Conservation (phyloP, 2,329 filamentous ascomycete species). For the Aaosphaeria pasadenensis region DNA sequence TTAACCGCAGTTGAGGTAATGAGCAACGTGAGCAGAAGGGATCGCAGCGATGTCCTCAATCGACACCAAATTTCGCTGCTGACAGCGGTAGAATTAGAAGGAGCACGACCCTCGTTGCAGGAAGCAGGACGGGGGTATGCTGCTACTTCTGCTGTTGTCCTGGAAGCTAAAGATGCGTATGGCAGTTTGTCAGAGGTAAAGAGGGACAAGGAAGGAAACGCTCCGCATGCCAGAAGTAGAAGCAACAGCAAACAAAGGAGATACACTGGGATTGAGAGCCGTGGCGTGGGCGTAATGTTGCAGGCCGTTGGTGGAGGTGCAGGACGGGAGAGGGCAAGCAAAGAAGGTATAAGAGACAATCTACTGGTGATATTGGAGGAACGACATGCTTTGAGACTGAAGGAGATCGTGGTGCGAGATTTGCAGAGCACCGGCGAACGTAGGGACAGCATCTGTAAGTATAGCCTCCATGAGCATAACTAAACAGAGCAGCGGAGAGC, state of each 20-base stretch:
- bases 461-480: conserved; percentile 12
- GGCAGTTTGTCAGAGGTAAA: conserved; percentile 14
- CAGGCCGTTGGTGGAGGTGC: background rate
- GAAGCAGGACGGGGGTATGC: conserved; percentile 24
- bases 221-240: conserved; percentile 5
- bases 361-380: conserved; percentile 17
- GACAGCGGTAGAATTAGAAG: conserved; percentile 18
- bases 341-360: conserved; percentile 13
- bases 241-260: background rate
- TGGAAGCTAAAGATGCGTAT: conserved; percentile 1
- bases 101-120: conserved; percentile 4
- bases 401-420: conserved; percentile 16
- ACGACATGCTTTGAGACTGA: conserved; percentile 22
- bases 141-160: conserved; percentile 7
- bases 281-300: conserved; percentile 9
- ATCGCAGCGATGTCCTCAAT: conserved; percentile 6
- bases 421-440: conserved; percentile 21
- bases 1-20: conserved; percentile 18
- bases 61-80: conserved; percentile 13
- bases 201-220: conserved; percentile 11
- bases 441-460: conserved; percentile 35
- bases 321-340: background rate
- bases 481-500: conserved; percentile 27
- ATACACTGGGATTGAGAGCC: conserved; percentile 2
- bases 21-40: conserved; percentile 21